phyloP scores from a whole-genome alignment of 768 basidiomycete genomes.

The Cystobasidium tubakii region DNA sequence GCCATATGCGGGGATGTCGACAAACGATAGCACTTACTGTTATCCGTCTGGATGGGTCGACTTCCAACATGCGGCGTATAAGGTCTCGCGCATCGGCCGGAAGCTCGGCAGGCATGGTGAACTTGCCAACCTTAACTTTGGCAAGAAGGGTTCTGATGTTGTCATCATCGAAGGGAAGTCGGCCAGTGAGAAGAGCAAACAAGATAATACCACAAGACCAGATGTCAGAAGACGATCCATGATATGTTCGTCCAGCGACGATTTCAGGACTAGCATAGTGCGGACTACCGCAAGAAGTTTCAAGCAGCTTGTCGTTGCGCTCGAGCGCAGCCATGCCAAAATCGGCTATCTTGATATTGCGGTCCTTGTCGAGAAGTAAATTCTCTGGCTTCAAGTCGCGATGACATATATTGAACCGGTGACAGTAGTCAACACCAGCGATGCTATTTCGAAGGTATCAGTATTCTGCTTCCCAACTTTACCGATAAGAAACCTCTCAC shows the following conservation, averaged over 20 bases:
- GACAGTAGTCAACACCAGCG: conserved; percentile 90
- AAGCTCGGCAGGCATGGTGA: conserved; percentile 71
- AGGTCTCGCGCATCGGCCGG: conserved; percentile 80
- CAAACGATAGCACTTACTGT: no score
- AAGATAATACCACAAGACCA: conserved; percentile 96
- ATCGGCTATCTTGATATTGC: conserved; percentile 87
- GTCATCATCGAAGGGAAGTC: conserved; percentile 90
- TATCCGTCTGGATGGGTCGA: conserved; percentile 72
- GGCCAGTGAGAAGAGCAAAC: conserved; percentile 79
- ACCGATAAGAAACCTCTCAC: not conserved
- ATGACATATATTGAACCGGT: conserved; percentile 94
- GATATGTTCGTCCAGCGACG: conserved; percentile 76
- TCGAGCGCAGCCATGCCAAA: conserved; percentile 99
- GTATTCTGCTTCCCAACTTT: not conserved
- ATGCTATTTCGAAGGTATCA: conserved; percentile 50
- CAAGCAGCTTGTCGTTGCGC: conserved; percentile 71
- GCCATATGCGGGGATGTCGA: no score
- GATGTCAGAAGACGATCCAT: conserved; percentile 84
- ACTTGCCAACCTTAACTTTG: conserved; percentile 82
- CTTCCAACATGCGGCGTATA: conserved; percentile 76
- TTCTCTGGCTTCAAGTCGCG: conserved; percentile 98
- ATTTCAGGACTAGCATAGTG: conserved; percentile 97
- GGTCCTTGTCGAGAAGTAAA: conserved; percentile 66
- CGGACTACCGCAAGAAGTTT: conserved; percentile 92
- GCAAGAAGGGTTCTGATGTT: conserved; percentile 61